These are phyloP conservation scores for Leccinum pellstonianum DNA, from an alignment of 768 basidiomycete species.

Conservation along the genomic window DNA sequence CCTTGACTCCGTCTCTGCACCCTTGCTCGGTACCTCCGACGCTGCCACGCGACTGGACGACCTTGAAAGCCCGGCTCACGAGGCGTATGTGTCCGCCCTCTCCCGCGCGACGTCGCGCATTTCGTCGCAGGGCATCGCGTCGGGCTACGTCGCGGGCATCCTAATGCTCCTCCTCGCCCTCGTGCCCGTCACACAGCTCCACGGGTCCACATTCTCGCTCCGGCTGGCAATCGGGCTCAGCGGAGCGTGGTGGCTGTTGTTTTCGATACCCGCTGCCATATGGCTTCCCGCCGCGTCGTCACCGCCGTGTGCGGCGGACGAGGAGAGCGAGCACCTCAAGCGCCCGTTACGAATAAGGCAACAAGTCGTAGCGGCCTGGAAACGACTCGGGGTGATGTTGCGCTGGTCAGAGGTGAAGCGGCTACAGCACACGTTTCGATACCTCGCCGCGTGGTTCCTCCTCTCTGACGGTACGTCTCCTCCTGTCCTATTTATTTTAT, in stretches of 20 bases:
- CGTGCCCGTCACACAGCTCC: conserved; percentile 70
- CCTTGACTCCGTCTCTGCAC: conserved; percentile 35
- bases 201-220: conserved; percentile 75
- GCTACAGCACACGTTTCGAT: conserved; percentile 82
- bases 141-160: conserved; percentile 86
- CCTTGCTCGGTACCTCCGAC: conserved; percentile 31
- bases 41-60: neutral
- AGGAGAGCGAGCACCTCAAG: conserved; percentile 19
- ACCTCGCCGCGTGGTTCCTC: conserved; percentile 92
- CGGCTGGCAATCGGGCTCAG: conserved; percentile 82
- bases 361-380: conserved; percentile 74
- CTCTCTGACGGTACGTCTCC: conserved; percentile 75
- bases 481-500: neutral
- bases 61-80: conserved; percentile 20
- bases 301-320: neutral
- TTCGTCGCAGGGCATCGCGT: conserved; percentile 81
- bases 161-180: conserved; percentile 68
- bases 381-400: conserved; percentile 71
- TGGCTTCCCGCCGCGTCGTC: conserved; percentile 56
- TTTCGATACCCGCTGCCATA: conserved; percentile 73
- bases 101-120: conserved; percentile 79
- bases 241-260: conserved; percentile 86
- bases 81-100: conserved; percentile 54
- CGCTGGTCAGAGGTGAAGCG: conserved; percentile 67
- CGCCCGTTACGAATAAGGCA: conserved; percentile 41